Conservation (phyloP, 2,329 filamentous ascomycete species). For the Cercospora sesami region DNA sequence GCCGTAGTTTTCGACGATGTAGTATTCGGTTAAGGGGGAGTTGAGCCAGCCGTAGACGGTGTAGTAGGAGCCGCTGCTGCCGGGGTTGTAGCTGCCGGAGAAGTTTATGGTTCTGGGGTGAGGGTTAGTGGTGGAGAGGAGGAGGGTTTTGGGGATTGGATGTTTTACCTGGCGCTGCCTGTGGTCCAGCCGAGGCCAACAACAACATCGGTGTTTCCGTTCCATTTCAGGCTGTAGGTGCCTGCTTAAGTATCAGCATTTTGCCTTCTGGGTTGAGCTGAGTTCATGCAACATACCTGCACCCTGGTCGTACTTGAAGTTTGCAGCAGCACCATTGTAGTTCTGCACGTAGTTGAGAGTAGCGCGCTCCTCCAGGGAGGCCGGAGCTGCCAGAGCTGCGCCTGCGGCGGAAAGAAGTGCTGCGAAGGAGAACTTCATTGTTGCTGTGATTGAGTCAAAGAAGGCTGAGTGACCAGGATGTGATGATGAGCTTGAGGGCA, state of each 20-base stretch:
- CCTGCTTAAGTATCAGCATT: conserved; percentile 39
- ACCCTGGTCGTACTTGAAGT: conserved; percentile 4
- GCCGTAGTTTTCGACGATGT: conserved; percentile 55
- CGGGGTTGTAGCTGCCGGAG: conserved; percentile 22
- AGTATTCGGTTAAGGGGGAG: conserved; percentile 56
- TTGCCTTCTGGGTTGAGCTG: not conserved
- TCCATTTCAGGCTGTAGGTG: conserved; percentile 50
- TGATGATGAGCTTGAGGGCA: not conserved
- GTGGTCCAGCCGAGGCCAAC: conserved; percentile 58
- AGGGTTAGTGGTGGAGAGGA: not conserved
- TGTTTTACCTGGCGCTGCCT: conserved; percentile 14
- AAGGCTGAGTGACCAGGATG: not conserved
- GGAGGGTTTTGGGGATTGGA: too few species aligned
- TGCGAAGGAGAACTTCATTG: not conserved
- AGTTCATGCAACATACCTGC: not conserved
- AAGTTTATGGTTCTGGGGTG: conserved; percentile 28
- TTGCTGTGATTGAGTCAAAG: not conserved
- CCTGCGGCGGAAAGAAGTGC: not conserved
- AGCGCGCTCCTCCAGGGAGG: conserved; percentile 1
- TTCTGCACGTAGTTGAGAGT: conserved; percentile 4
- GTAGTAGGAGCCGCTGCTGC: conserved; percentile 51
- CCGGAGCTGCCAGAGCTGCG: conserved; percentile 4
- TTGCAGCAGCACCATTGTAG: conserved; percentile 3
- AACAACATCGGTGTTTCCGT: conserved; percentile 50
- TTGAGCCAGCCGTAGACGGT: conserved; percentile 59